Conservation (phyloP, 2,329 filamentous ascomycete species). For the Penicillium griseofulvum region DNA sequence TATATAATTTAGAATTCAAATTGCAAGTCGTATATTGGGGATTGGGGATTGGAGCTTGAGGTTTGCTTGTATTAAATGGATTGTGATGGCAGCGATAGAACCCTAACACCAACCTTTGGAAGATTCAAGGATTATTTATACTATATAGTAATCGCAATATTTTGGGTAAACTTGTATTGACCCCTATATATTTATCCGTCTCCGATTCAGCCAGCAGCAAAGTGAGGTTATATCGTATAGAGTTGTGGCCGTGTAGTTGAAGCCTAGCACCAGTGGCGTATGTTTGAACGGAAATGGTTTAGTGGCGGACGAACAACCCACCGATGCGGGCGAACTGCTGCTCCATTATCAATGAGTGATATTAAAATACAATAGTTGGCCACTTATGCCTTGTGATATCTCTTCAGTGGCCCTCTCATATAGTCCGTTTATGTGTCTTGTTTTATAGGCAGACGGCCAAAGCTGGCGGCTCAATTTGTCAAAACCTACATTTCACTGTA, state of each 20-base stretch:
- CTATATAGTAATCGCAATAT: not conserved
- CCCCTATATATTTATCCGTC: not conserved
- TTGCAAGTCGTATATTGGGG: not conserved
- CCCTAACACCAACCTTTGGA: too few relatives aligned
- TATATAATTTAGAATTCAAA: not conserved
- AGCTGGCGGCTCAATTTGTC: too few relatives aligned
- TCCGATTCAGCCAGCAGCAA: not conserved
- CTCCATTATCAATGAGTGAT: not conserved
- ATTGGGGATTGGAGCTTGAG: not conserved
- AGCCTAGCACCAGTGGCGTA: not conserved
- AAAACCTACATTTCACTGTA: too few relatives aligned
- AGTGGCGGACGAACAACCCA: not conserved
- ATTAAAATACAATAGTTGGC: too few relatives aligned
- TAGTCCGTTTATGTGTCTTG: too few relatives aligned
- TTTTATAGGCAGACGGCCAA: too few relatives aligned
- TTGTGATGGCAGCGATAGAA: not conserved
- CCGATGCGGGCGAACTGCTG: not conserved
- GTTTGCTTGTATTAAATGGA: not conserved
- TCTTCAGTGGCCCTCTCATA: too few relatives aligned
- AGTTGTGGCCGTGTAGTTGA: not conserved
- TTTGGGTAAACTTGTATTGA: not conserved
- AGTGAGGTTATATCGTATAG: not conserved
- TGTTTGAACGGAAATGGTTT: not conserved
- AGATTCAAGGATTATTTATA: not conserved
- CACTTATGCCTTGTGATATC: too few relatives aligned